phyloP scores from a whole-genome alignment of 495 filamentous ascomycete species.

The Aspergillus wentii region DNA sequence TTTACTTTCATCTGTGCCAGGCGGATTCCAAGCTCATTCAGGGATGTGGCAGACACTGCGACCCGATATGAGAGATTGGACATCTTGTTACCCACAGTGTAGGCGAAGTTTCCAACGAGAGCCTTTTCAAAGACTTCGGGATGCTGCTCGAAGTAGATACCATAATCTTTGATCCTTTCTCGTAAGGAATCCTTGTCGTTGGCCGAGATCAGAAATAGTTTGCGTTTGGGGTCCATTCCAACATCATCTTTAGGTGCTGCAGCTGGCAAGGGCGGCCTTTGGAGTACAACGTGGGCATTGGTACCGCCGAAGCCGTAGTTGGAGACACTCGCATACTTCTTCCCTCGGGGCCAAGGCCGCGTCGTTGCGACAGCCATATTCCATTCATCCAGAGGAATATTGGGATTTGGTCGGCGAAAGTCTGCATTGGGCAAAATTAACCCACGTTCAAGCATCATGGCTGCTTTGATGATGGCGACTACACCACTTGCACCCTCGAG shows the following conservation, averaged over 20 bases:
- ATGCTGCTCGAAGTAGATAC: background rate
- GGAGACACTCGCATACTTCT: constrained; percentile 20
- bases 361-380: too few species aligned
- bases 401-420: constrained; percentile 15
- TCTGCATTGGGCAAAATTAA: constrained; percentile 29
- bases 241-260: background rate
- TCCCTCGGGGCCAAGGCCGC: constrained; percentile 21
- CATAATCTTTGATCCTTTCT: background rate
- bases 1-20: background rate
- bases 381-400: constrained; percentile 9
- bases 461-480: constrained; percentile 34
- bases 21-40: background rate
- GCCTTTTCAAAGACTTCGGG: background rate
- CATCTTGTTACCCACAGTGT: constrained; percentile 18
- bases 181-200: background rate
- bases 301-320: constrained; percentile 26
- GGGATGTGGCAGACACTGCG: background rate
- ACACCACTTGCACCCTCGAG: constrained; percentile 25
- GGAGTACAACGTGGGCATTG: constrained; percentile 21
- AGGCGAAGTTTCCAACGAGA: constrained; percentile 13
- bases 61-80: constrained; percentile 2
- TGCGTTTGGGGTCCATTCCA: background rate
- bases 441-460: constrained; percentile 32
- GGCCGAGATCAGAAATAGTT: background rate
- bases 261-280: constrained; percentile 15